Evolutionary conservation across 371 early-diverging fungal genomes (phyloP), one percentile per base, ranked within the genome.

Genomic region (Circinella umbellata): DNA sequence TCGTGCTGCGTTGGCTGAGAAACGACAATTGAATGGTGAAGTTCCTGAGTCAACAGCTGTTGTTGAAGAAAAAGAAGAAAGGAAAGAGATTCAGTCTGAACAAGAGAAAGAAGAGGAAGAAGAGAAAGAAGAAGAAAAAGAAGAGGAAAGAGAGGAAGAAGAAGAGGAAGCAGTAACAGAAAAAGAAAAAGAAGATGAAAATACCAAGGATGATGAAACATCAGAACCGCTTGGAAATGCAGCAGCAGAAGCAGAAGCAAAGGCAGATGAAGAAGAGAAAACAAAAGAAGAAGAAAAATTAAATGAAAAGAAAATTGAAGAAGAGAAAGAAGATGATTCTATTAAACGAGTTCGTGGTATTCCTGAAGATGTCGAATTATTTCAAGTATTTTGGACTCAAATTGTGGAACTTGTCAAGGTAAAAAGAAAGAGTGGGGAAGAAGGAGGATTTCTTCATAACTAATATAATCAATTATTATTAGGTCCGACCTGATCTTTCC

Each of bases 321-420:
- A 35, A 17, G 51, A 47, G 15, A 53, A 6, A n/a, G 65, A 27
- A 18, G 20, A 49, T 17, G 57, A 57, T 9, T 5, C 20, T 27
- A 27, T 57, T 27, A 57, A 57, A 14, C 57, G 57, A 6, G n/a
- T 57, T 27, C 57, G 57, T 57, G 94, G 93, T 34, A 94, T 94
- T 61, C 94, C 94, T 2, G 90, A 92, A 47, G 94, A 94, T 70
- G 91, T 94, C 20, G 86, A 89, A 66, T 82, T 98, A 48, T 98
- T 98, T 80, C 94, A 92, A 63, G 93, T 96, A 47, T 97, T 98
- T 75, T 98, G 98, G 98, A 85, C 79, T 13, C 94, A 96, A 76
- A 93, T 98, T 70, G 91, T 93, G 51, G 92, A 92, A 54, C 86
- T 97, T 13, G 91, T 98, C 55, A 92, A 92, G 85, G 93, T 94